Evolutionary conservation across 2,329 filamentous ascomycete genomes (phyloP).

Genomic region (Ascochyta koolunga): DNA sequence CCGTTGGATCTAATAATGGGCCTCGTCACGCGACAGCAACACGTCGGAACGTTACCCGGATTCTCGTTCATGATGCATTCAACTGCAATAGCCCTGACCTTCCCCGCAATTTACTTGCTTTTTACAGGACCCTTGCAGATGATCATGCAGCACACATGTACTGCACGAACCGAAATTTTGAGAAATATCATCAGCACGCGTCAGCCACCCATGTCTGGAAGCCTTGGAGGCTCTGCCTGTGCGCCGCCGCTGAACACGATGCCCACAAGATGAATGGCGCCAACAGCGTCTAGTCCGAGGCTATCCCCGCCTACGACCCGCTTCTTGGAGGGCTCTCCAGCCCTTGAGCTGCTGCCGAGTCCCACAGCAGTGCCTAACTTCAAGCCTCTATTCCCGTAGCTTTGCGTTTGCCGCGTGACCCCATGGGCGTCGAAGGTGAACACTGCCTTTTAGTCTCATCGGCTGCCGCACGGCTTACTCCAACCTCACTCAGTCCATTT

Average conservation of each 20-base stretch:
- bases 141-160: constrained; percentile 44
- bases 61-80: constrained; percentile 30
- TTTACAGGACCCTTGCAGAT: constrained; percentile 46
- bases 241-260: constrained; percentile 38
- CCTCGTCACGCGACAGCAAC: constrained; percentile 33
- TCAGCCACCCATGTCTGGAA: constrained; percentile 38
- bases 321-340: constrained; percentile 7
- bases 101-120: constrained; percentile 48
- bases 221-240: constrained; percentile 38
- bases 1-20: constrained; percentile 10
- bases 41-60: constrained; percentile 16
- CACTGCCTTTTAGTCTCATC: constrained; percentile 21
- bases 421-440: constrained; percentile 32
- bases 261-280: constrained; percentile 36
- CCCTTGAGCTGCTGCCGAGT: constrained; percentile 5
- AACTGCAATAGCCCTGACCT: constrained; percentile 31
- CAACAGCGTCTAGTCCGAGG: constrained; percentile 45
- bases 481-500: constrained; percentile 16
- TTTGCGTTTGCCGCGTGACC: constrained; percentile 27
- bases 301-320: constrained; percentile 38
- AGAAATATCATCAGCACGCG: constrained; percentile 27
- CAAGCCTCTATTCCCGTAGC: constrained; percentile 25
- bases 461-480: constrained; percentile 21
- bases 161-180: constrained; percentile 37
- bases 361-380: constrained; percentile 20